Evolutionary conservation across 768 basidiomycete genomes (phyloP).

Genomic region (Russula brevipes): DNA sequence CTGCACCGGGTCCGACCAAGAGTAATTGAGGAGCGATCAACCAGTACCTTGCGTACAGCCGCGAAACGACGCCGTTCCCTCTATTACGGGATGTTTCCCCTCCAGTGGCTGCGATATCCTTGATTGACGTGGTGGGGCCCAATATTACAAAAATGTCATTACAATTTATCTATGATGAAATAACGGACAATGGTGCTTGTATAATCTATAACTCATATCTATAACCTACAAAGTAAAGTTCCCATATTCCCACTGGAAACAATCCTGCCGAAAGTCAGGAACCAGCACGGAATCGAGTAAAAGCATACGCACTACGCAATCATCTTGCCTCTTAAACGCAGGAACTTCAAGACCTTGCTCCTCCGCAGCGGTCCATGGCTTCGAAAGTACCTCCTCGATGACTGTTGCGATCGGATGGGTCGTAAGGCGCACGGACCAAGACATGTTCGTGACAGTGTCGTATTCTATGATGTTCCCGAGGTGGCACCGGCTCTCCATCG

Average conservation of each 20-base stretch:
- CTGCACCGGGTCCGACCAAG: too few relatives aligned
- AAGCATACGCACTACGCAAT: conserved; percentile 58
- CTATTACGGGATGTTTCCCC: neutral
- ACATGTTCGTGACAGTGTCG: conserved; percentile 82
- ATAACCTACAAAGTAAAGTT: conserved; percentile 30
- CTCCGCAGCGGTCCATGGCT: conserved; percentile 66
- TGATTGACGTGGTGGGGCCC: neutral
- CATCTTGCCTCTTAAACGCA: conserved; percentile 45
- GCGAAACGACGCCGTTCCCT: neutral
- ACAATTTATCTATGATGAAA: neutral
- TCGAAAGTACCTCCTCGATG: conserved; percentile 64
- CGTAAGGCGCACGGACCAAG: conserved; percentile 81
- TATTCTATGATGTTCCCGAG: conserved; percentile 76
- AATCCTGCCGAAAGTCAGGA: conserved; percentile 44
- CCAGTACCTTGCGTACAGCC: too few relatives aligned
- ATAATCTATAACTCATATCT: too few relatives aligned
- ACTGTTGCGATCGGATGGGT: conserved; percentile 75
- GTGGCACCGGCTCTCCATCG: conserved; percentile 60
- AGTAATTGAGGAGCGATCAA: too few relatives aligned
- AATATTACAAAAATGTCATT: neutral
- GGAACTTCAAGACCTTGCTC: conserved; percentile 63
- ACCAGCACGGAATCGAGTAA: neutral
- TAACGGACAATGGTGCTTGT: neutral
- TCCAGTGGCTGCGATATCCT: neutral
- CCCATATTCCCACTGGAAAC: conserved; percentile 68